Conservation (phyloP, 495 filamentous ascomycete species). For the Amniculicola lignicola region DNA sequence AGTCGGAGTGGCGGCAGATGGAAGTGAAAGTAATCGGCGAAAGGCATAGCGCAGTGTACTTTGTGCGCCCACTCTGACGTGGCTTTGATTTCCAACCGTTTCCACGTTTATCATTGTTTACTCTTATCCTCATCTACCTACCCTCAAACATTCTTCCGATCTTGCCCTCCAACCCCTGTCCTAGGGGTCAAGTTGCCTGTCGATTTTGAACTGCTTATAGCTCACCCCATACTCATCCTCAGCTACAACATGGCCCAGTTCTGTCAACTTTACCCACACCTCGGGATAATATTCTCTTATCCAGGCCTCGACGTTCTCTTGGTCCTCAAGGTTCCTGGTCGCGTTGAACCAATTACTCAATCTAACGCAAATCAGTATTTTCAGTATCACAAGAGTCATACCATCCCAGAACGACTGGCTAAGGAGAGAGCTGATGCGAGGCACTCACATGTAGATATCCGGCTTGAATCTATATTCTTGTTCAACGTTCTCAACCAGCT, state of each 20-base stretch:
- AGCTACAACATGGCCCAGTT: constrained; percentile 14
- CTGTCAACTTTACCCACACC: constrained; percentile 62
- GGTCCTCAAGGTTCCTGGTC: constrained; percentile 55
- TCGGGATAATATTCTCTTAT: constrained; percentile 61
- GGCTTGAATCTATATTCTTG: constrained; percentile 60
- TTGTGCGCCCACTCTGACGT: neutral
- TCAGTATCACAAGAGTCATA: no score
- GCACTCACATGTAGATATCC: constrained; percentile 67
- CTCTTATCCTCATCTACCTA: neutral
- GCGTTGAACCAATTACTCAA: constrained; percentile 73
- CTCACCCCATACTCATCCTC: constrained; percentile 31
- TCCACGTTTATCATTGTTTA: no score
- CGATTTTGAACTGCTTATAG: constrained; percentile 26
- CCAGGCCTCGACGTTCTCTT: constrained; percentile 70
- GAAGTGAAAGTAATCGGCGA: neutral
- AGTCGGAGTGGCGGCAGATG: no score
- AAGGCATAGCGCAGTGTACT: neutral
- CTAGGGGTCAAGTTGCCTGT: constrained; percentile 29
- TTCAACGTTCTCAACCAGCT: constrained; percentile 61
- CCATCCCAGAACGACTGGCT: constrained; percentile 15
- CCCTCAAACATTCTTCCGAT: neutral
- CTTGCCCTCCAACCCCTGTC: neutral
- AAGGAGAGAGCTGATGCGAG: constrained; percentile 1
- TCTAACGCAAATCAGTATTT: constrained; percentile 46
- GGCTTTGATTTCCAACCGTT: neutral